phyloP scores from a whole-genome alignment of 805 yeast species.

The Lipomyces kockii region DNA sequence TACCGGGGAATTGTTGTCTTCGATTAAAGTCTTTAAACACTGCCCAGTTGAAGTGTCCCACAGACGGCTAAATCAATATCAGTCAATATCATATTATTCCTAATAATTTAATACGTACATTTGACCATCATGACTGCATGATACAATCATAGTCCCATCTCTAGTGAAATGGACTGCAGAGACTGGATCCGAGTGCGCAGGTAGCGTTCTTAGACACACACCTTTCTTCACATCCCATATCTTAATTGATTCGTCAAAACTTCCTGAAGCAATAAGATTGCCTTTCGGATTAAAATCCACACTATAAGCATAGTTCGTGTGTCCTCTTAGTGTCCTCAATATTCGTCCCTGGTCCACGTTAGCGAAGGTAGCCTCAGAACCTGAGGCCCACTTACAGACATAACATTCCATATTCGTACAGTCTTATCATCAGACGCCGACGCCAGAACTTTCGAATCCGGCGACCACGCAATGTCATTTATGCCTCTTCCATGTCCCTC shows the following conservation, averaged over 20 bases:
- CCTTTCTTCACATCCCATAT: constrained; percentile 86
- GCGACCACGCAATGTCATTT: constrained; percentile 78
- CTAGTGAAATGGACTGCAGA: constrained; percentile 72
- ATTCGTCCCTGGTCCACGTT: constrained; percentile 32
- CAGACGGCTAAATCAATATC: constrained; percentile 51
- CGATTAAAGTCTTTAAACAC: constrained; percentile 86
- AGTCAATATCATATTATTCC: constrained; percentile 27
- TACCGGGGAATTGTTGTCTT: constrained; percentile 75
- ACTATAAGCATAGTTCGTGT: constrained; percentile 82
- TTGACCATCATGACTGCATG: constrained; percentile 90
- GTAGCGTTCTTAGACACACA: constrained; percentile 70
- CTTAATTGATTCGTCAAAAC: constrained; percentile 88
- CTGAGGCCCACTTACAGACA: constrained; percentile 48
- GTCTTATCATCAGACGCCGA: constrained; percentile 87
- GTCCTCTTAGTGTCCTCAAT: constrained; percentile 62
- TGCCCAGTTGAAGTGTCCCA: constrained; percentile 91
- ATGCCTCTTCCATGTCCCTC: constrained; percentile 72
- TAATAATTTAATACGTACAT: constrained; percentile 46
- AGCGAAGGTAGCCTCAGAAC: background rate
- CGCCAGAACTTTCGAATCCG: constrained; percentile 72
- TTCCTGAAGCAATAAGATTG: constrained; percentile 75
- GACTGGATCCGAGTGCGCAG: constrained; percentile 93
- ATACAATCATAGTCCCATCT: constrained; percentile 80
- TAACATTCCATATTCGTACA: constrained; percentile 70
- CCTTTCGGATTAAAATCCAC: constrained; percentile 74